Evolutionary conservation across 176 grass and related monocot genomes (phyloP).

Genomic region (Tuctoria greenei): DNA sequence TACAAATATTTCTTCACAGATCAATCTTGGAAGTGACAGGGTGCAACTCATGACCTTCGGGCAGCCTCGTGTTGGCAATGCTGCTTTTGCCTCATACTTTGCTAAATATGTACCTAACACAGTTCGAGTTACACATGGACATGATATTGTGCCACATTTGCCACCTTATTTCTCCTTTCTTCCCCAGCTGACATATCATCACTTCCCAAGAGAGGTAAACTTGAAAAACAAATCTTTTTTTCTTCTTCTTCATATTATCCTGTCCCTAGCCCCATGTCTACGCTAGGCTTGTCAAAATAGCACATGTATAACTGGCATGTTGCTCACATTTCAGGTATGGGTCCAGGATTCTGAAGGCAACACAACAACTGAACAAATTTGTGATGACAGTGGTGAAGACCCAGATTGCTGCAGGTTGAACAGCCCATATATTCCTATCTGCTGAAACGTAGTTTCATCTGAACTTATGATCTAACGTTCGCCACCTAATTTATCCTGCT

Average conservation of each 20-base stretch:
- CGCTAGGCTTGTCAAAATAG: background rate
- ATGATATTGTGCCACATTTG: constrained; percentile 72
- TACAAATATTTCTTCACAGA: constrained; percentile 18
- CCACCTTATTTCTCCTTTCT: constrained; percentile 71
- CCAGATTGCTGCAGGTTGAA: constrained; percentile 61
- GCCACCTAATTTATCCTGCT: background rate
- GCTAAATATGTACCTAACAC: constrained; percentile 55
- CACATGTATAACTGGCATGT: background rate
- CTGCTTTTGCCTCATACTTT: constrained; percentile 57
- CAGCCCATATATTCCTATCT: background rate
- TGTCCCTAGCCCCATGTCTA: background rate
- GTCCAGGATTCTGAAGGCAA: constrained; percentile 42
- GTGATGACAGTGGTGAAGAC: constrained; percentile 64
- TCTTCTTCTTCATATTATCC: background rate
- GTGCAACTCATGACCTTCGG: constrained; percentile 68
- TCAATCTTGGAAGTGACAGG: constrained; percentile 23
- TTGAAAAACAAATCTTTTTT: background rate
- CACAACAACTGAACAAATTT: constrained; percentile 45
- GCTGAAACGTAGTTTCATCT: background rate
- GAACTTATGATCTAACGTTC: background rate
- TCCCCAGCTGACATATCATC: constrained; percentile 54
- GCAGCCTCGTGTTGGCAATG: constrained; percentile 72
- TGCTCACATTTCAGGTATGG: constrained; percentile 60
- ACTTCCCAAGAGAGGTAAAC: constrained; percentile 66
- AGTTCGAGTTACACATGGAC: constrained; percentile 57